Evolutionary conservation across 495 filamentous ascomycete species (phyloP).

Genomic region (Elaphomyces granulatus): DNA sequence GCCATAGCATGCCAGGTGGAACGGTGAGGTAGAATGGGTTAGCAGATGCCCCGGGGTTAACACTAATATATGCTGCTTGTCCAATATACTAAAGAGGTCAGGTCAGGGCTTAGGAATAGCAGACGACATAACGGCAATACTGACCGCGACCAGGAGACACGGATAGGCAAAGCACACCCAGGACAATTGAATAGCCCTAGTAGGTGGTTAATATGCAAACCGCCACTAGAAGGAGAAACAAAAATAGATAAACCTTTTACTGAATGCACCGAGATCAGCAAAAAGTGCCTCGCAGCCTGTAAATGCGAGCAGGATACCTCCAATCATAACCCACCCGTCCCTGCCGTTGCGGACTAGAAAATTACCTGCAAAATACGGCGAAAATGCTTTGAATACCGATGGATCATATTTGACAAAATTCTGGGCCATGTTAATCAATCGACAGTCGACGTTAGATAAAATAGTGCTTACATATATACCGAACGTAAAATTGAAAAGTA

Average conservation of each 20-base stretch:
- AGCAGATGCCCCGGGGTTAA: slow-evolving; percentile 42
- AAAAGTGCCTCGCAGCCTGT: slow-evolving; percentile 65
- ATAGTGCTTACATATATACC: slow-evolving; percentile 52
- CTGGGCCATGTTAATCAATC: too few species aligned
- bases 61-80: slow-evolving; percentile 57
- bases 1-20: slow-evolving; percentile 51
- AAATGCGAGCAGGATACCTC: slow-evolving; percentile 56
- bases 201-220: background rate
- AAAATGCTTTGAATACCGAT: slow-evolving; percentile 54
- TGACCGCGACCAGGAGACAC: slow-evolving; percentile 46
- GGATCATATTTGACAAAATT: slow-evolving; percentile 50
- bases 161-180: slow-evolving; percentile 52
- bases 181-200: slow-evolving; percentile 45
- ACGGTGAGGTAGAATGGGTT: slow-evolving; percentile 61
- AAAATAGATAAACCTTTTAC: slow-evolving; percentile 15
- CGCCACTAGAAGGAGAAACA: background rate
- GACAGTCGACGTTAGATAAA: too few species aligned
- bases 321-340: slow-evolving; percentile 50
- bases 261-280: slow-evolving; percentile 60
- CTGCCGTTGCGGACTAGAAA: slow-evolving; percentile 48
- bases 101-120: too few species aligned
- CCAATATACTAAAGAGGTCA: slow-evolving; percentile 56
- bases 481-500: slow-evolving; percentile 48
- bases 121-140: background rate
- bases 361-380: slow-evolving; percentile 45